Conservation (phyloP, 768 basidiomycete species). For the Tulasnella sp. region DNA sequence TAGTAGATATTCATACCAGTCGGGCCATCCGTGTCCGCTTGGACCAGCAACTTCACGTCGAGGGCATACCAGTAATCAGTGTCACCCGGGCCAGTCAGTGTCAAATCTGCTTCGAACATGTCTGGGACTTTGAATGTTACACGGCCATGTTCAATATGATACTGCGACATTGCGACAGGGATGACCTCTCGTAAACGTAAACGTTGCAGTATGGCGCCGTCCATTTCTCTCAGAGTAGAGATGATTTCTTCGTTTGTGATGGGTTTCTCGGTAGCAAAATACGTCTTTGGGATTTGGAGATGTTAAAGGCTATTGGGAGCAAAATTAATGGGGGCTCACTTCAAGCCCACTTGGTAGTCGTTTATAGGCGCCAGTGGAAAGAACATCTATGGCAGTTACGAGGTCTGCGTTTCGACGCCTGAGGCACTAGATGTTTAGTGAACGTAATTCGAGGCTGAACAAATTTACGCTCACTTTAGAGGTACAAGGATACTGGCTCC, state of each 20-base stretch:
- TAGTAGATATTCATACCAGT: no score
- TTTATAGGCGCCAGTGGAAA: constrained; percentile 77
- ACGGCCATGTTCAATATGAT: constrained; percentile 67
- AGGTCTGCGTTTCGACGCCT: constrained; percentile 92
- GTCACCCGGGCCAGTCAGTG: constrained; percentile 55
- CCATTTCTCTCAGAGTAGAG: constrained; percentile 58
- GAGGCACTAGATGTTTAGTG: no score
- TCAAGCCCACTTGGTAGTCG: constrained; percentile 73
- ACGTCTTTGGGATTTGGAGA: no score
- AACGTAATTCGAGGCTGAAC: no score
- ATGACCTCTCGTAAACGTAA: constrained; percentile 69
- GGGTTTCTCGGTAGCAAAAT: constrained; percentile 29
- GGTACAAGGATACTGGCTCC: neutral
- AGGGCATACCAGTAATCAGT: constrained; percentile 57
- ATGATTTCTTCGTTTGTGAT: constrained; percentile 57
- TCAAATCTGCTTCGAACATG: constrained; percentile 65
- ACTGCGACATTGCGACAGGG: constrained; percentile 65
- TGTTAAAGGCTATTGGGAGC: no score
- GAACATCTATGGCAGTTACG: constrained; percentile 79
- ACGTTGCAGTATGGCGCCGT: constrained; percentile 68
- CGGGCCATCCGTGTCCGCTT: constrained; percentile 20
- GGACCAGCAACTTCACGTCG: constrained; percentile 49
- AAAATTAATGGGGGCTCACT: constrained; percentile 44
- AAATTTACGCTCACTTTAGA: neutral
- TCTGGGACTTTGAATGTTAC: constrained; percentile 64